Base-by-base conservation (phyloP, 2,329 filamentous ascomycete genomes). In the Arthroderma sp. region DNA sequence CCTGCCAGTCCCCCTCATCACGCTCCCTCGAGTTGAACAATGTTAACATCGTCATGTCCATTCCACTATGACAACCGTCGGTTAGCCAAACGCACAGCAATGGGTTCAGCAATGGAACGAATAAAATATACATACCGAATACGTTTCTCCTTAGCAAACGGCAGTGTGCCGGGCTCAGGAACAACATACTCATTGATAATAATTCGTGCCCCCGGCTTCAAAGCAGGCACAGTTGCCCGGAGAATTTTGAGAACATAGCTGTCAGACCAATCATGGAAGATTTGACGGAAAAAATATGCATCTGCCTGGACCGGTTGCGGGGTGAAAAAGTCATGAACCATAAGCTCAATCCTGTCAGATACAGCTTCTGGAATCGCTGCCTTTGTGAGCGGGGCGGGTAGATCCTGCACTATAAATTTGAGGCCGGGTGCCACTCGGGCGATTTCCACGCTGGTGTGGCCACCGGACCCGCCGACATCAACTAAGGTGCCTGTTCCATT, bases 321-420 rank as follows among this genome's bases (percentile, higher is more conserved):
- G 22, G 52, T 43, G 47, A 66, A 65, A 51, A 66, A 66, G 48
- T 65, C 56, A 44, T 66, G 61, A 9, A 51, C 40, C 40, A 54
- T 46, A 45, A 62, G 63, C 2, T 15, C 36, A 15, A 64, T 49
- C 3, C 58, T 52, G n/a, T 37, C 27, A 11, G 43, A 36, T 1
- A 63, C 50, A 37, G 60, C 60, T n/a, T 55, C 53, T n/a, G 64
- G 54, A 46, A 63, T 66, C 7, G 58, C 59, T 3, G 15, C 9
- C 9, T 11, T 7, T 22, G 40, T n/a, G 7, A 37, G 10, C n/a
- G 43, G n/a, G 5, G 33, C 30, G 5, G 59, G 56, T 6, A 71
- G 58, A 48, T 72, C 68, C 49, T 72, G 64, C 1, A 72, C 66
- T 8, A 61, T 58, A 45, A 70, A 60, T 28, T 50, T 58, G 38